A percentile compares a stretch with the other conserved stretches of the same genome.
phyloP scores from a whole-genome alignment of 306 rosid species.

The Vicia faba region DNA sequence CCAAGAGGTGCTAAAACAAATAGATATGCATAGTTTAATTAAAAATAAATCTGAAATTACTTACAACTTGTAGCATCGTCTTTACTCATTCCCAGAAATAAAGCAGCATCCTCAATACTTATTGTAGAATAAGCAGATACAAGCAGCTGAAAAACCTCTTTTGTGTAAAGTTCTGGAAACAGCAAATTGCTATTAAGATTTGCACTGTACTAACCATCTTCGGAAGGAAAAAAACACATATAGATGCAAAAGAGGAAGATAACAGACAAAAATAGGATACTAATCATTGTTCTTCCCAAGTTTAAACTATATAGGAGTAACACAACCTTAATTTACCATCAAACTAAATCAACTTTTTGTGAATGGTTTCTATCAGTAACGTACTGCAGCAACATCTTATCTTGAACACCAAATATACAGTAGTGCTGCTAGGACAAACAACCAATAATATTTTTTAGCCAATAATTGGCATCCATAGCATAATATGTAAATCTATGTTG shows the following conservation, averaged over 20 bases:
- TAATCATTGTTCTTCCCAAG: constrained; percentile 6
- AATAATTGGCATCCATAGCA: neutral
- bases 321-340: too few species aligned
- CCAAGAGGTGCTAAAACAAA: constrained; percentile 10
- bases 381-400: neutral
- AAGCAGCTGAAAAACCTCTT: constrained; percentile 82
- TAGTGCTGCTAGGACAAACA: too few species aligned
- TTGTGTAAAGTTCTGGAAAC: constrained; percentile 79
- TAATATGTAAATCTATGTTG: neutral
- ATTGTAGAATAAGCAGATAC: constrained; percentile 89
- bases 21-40: neutral
- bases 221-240: neutral
- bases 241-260: constrained; percentile 11
- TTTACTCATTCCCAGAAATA: constrained; percentile 79
- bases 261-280: neutral
- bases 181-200: constrained; percentile 7
- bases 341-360: constrained; percentile 5
- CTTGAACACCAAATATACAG: too few species aligned
- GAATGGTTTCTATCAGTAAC: neutral
- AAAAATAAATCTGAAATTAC: constrained; percentile 33
- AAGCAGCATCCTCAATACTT: constrained; percentile 72
- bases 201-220: neutral
- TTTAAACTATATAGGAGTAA: neutral
- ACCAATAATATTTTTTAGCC: neutral
- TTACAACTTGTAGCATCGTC: constrained; percentile 75